Conservation (phyloP, 495 filamentous ascomycete genomes). For the Pyrenula massariospora region DNA sequence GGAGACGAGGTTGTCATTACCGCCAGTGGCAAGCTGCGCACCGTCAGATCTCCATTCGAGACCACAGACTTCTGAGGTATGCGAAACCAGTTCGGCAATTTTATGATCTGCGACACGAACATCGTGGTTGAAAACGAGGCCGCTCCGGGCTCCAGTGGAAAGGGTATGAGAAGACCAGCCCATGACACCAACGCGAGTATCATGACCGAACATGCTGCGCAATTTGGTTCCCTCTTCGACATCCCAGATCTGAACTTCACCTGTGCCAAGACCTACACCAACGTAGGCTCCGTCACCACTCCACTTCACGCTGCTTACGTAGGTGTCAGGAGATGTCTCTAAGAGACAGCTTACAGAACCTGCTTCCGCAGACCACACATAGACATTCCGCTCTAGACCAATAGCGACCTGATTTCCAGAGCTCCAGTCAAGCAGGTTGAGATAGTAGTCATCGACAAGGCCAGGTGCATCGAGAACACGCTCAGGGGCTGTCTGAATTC, state of each 20-base stretch:
- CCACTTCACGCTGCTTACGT: constrained; percentile 97
- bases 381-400: constrained; percentile 90
- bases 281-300: constrained; percentile 95
- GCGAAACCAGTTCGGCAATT: constrained; percentile 87
- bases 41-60: constrained; percentile 96
- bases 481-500: constrained; percentile 88
- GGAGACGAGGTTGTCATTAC: constrained; percentile 95
- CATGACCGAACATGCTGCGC: constrained; percentile 95
- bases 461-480: constrained; percentile 95
- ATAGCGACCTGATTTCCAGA: constrained; percentile 96
- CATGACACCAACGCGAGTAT: constrained; percentile 93
- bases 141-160: constrained; percentile 86
- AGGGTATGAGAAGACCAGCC: constrained; percentile 97
- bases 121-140: constrained; percentile 98
- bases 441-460: constrained; percentile 95
- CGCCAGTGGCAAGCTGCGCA: constrained; percentile 90
- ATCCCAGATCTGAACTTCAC: constrained; percentile 99
- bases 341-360: constrained; percentile 78
- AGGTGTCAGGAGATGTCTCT: constrained; percentile 79
- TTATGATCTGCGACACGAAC: constrained; percentile 97
- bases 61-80: constrained; percentile 95
- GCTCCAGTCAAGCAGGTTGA: constrained; percentile 97
- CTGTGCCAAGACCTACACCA: constrained; percentile 84
- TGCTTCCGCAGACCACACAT: constrained; percentile 97
- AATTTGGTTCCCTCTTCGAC: constrained; percentile 91